A percentile compares a stretch with the other conserved stretches of the same genome.
Conservation (phyloP, 164 flowering plant genomes). For the Liriodendron chinense region DNA sequence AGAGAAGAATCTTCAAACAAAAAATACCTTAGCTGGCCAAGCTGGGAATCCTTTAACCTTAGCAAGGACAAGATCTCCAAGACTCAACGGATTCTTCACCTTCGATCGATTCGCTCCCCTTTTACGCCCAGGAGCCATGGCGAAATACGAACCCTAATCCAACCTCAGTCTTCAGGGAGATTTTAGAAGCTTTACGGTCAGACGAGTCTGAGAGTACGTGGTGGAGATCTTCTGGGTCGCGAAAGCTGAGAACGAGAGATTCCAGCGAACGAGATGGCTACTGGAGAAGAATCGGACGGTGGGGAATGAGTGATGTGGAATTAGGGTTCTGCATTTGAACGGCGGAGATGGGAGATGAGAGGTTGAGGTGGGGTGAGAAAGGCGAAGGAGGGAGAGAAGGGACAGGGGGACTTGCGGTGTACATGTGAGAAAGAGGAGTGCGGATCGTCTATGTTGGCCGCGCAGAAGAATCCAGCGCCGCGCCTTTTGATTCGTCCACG, state of each 20-base stretch:
- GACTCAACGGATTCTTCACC: slow-evolving; percentile 44
- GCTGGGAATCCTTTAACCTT: slow-evolving; percentile 94
- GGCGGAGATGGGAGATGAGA: slow-evolving; percentile 3
- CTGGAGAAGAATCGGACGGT: slow-evolving; percentile 3
- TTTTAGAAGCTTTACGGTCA: slow-evolving; percentile 9
- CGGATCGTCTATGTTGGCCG: no score
- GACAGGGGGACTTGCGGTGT: background rate
- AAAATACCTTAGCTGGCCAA: slow-evolving; percentile 94
- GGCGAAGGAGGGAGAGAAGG: background rate
- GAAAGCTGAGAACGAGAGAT: background rate
- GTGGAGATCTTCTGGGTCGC: background rate
- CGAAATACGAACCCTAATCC: slow-evolving; percentile 25
- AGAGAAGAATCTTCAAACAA: background rate
- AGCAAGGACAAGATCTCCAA: slow-evolving; percentile 99
- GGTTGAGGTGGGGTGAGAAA: background rate
- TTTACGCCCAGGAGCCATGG: slow-evolving; percentile 85
- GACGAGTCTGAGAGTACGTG: background rate
- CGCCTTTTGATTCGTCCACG: no score
- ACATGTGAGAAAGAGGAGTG: background rate
- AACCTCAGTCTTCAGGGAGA: slow-evolving; percentile 3
- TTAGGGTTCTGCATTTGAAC: slow-evolving; percentile 13
- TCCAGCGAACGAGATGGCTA: background rate
- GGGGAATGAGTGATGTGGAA: background rate
- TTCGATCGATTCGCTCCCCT: slow-evolving; percentile 58
- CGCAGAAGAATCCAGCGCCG: no score